These are phyloP conservation scores for Pueraria montana DNA, from an alignment of 306 rosid species.

Conservation along the genomic window DNA sequence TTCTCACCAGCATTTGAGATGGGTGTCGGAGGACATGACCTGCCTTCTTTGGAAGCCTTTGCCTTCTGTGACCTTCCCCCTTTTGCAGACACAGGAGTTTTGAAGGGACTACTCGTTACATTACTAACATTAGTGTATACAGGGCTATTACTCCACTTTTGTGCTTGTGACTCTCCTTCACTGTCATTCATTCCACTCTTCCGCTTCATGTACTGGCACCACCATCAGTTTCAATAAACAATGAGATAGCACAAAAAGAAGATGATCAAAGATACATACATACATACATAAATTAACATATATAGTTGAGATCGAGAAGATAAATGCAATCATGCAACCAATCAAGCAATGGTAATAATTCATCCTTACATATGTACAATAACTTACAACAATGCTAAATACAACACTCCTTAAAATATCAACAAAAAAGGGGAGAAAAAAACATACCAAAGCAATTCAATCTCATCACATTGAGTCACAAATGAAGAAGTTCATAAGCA, in stretches of 20 bases:
- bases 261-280: slow-evolving; percentile 16
- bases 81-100: slow-evolving; percentile 88
- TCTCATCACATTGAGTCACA: slow-evolving; percentile 20
- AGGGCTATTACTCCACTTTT: slow-evolving; percentile 64
- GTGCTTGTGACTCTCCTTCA: slow-evolving; percentile 55
- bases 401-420: slow-evolving; percentile 4
- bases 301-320: neutral
- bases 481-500: neutral
- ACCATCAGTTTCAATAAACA: slow-evolving; percentile 42
- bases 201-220: slow-evolving; percentile 74
- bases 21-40: slow-evolving; percentile 85
- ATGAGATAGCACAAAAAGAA: slow-evolving; percentile 16
- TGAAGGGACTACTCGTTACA: slow-evolving; percentile 62
- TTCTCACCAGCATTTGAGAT: slow-evolving; percentile 75
- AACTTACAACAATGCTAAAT: neutral
- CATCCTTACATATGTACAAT: slow-evolving; percentile 27
- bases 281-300: neutral
- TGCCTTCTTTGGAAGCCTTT: slow-evolving; percentile 73
- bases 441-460: neutral
- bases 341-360: slow-evolving; percentile 37
- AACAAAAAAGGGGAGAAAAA: neutral
- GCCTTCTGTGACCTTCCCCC: slow-evolving; percentile 75
- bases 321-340: slow-evolving; percentile 45
- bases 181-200: slow-evolving; percentile 60
- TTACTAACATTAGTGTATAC: slow-evolving; percentile 58